Evolutionary conservation across 768 basidiomycete species (phyloP).

Genomic region (Termitomyces sp.): DNA sequence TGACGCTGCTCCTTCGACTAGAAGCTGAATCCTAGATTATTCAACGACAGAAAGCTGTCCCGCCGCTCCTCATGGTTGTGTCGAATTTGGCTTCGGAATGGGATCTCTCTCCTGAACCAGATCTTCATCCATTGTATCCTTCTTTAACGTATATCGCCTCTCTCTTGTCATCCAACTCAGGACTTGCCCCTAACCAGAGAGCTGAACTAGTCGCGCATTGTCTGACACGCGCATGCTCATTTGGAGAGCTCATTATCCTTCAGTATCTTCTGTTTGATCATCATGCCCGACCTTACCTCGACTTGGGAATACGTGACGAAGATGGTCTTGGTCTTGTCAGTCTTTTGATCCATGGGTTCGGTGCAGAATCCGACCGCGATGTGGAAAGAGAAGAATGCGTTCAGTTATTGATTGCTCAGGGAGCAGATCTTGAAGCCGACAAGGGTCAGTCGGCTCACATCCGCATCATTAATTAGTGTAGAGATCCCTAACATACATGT

Average conservation of each 20-base stretch:
- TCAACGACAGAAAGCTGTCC: background rate
- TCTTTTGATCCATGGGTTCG: slow-evolving; percentile 74
- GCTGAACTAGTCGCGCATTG: slow-evolving; percentile 68
- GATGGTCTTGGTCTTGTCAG: slow-evolving; percentile 82
- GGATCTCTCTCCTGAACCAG: slow-evolving; percentile 70
- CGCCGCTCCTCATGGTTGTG: background rate
- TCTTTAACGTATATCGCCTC: slow-evolving; percentile 54
- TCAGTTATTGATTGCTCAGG: slow-evolving; percentile 70
- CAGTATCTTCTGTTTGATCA: slow-evolving; percentile 67
- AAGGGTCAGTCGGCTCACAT: slow-evolving; percentile 39
- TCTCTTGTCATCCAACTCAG: slow-evolving; percentile 61
- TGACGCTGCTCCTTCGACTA: background rate
- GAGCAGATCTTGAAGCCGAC: slow-evolving; percentile 65
- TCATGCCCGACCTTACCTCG: slow-evolving; percentile 59
- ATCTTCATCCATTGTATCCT: slow-evolving; percentile 76
- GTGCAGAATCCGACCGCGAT: slow-evolving; percentile 74
- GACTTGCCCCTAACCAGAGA: slow-evolving; percentile 64
- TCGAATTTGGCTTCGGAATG: slow-evolving; percentile 24
- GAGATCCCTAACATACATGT: background rate
- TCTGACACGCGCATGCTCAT: slow-evolving; percentile 68
- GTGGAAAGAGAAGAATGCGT: slow-evolving; percentile 91
- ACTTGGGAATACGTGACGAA: slow-evolving; percentile 71
- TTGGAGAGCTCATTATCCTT: slow-evolving; percentile 68
- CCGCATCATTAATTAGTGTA: slow-evolving; percentile 3
- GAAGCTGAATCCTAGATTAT: background rate